Percentiles rank a stretch among this genome's conserved stretches.
Conservation (phyloP, 1,284 basidiomycete genomes). For the Heterobasidion occidentale region DNA sequence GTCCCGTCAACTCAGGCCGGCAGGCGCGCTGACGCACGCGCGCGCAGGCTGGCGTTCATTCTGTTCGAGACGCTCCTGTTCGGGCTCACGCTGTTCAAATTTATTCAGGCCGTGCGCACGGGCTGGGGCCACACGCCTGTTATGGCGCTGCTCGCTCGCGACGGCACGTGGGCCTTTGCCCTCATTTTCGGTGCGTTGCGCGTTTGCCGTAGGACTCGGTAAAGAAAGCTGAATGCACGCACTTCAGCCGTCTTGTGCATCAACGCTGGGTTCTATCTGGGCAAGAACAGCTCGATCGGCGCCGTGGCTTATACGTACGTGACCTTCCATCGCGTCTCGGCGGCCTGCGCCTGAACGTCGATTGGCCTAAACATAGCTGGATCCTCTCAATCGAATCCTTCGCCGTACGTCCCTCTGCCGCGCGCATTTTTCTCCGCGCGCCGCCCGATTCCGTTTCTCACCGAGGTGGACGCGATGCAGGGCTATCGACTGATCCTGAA, state of each 20-base stretch:
- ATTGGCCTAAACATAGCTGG: neutral
- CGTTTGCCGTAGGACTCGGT: neutral
- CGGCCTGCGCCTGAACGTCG: neutral
- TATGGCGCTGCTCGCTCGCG: slow-evolving; percentile 25
- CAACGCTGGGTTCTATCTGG: slow-evolving; percentile 2
- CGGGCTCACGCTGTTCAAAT: slow-evolving; percentile 23
- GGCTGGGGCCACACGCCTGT: slow-evolving; percentile 24
- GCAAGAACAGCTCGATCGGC: neutral
- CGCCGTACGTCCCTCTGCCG: neutral
- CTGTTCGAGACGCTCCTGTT: slow-evolving; percentile 28
- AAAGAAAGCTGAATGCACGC: neutral
- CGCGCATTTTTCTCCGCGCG: neutral
- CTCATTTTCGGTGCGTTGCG: slow-evolving; percentile 17
- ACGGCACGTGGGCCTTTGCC: slow-evolving; percentile 23
- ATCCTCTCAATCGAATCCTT: slow-evolving; percentile 4
- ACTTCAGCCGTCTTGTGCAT: neutral
- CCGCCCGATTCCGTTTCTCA: too few relatives aligned
- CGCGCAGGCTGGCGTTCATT: slow-evolving; percentile 23
- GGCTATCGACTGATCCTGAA: slow-evolving; percentile 4
- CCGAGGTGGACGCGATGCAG: neutral
- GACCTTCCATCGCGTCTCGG: neutral
- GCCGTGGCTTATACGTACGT: neutral
- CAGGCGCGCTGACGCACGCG: neutral
- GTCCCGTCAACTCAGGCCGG: neutral
- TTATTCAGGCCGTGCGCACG: slow-evolving; percentile 18